These are phyloP conservation scores for Singerocomus rubriflavus DNA, from an alignment of 1,284 basidiomycete genomes.

Conservation along the genomic window DNA sequence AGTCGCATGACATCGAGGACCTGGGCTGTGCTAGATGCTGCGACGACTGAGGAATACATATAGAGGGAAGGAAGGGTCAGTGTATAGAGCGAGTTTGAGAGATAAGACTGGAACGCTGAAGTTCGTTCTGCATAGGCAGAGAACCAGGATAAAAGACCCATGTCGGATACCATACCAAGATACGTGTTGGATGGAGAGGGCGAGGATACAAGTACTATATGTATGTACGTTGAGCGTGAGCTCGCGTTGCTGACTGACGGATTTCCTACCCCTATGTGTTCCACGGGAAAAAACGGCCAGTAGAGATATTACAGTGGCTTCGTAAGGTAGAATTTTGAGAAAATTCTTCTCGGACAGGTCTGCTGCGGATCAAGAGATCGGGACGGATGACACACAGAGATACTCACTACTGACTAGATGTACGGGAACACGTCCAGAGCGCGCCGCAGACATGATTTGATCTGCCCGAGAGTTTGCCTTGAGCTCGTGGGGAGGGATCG, in stretches of 20 bases:
- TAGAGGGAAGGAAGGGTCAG: slow-evolving; percentile 65
- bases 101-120: slow-evolving; percentile 48
- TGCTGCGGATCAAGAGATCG: slow-evolving; percentile 26
- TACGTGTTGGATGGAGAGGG: slow-evolving; percentile 38
- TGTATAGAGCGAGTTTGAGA: slow-evolving; percentile 53
- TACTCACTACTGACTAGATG: slow-evolving; percentile 71
- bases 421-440: slow-evolving; percentile 67
- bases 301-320: slow-evolving; percentile 60
- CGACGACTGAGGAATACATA: slow-evolving; percentile 58
- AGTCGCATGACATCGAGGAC: slow-evolving; percentile 74
- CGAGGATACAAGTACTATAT: slow-evolving; percentile 49
- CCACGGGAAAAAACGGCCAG: slow-evolving; percentile 66
- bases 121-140: slow-evolving; percentile 48
- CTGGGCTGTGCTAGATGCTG: slow-evolving; percentile 51
- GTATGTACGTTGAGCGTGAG: slow-evolving; percentile 7
- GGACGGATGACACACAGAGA: not conserved
- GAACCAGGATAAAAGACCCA: slow-evolving; percentile 61
- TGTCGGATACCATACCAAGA: slow-evolving; percentile 61
- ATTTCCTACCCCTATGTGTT: slow-evolving; percentile 57
- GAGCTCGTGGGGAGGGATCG: slow-evolving; percentile 55
- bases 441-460: slow-evolving; percentile 68
- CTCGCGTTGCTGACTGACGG: not conserved
- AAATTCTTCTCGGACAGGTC: slow-evolving; percentile 82
- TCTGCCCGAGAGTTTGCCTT: slow-evolving; percentile 55
- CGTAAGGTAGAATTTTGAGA: slow-evolving; percentile 56